A percentile compares a stretch with the other conserved stretches of the same genome.
Conservation (phyloP, 805 yeast genomes). For the Suhomyces sp. region DNA sequence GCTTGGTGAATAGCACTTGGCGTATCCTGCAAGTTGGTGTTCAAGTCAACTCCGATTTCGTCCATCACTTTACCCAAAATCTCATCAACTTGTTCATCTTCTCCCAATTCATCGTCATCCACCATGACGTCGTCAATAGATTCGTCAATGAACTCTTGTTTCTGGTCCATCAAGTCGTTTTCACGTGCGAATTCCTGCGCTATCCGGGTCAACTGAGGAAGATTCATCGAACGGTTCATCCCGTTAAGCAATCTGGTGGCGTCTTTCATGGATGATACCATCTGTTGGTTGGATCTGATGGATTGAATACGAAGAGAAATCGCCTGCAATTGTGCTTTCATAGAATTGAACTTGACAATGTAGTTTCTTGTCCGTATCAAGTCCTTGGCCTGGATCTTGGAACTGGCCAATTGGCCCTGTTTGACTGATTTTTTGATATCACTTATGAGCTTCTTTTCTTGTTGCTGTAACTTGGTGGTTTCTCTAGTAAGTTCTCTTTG, state of each 20-base stretch:
- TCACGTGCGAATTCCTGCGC: conserved; percentile 95
- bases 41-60: conserved; percentile 90
- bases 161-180: conserved; percentile 95
- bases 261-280: conserved; percentile 92
- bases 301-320: conserved; percentile 88
- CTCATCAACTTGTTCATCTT: conserved; percentile 87
- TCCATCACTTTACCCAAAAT: conserved; percentile 89
- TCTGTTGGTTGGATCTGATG: conserved; percentile 89
- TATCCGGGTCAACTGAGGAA: conserved; percentile 83
- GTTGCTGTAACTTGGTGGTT: conserved; percentile 77
- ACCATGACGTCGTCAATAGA: conserved; percentile 97
- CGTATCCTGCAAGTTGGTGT: conserved; percentile 45
- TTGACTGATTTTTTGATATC: conserved; percentile 94
- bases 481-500: conserved; percentile 93
- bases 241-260: conserved; percentile 83
- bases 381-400: conserved; percentile 94
- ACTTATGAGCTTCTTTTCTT: conserved; percentile 79
- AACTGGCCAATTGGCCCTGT: conserved; percentile 81
- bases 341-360: conserved; percentile 81
- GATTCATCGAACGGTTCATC: conserved; percentile 86
- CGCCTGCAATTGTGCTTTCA: conserved; percentile 96
- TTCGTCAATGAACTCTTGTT: conserved; percentile 98
- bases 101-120: conserved; percentile 64
- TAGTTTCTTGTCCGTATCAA: conserved; percentile 82
- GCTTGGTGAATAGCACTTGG: conserved; percentile 34